Conservation (phyloP, 768 basidiomycete species). For the Sarcodon sp. region DNA sequence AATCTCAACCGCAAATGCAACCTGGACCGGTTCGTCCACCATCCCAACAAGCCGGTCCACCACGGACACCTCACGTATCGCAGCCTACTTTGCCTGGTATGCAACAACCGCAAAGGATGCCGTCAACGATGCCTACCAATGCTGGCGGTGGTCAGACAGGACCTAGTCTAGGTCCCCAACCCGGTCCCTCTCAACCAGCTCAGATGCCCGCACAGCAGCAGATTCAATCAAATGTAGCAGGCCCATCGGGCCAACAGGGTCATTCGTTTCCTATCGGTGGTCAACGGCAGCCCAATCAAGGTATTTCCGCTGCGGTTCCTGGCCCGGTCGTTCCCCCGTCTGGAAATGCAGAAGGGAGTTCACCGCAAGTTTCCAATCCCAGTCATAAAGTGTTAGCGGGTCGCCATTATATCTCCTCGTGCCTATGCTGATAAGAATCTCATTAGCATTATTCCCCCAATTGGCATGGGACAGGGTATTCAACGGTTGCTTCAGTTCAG, state of each 20-base stretch:
- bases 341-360: not conserved
- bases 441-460: no score
- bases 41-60: constrained; percentile 30
- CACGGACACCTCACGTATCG: constrained; percentile 32
- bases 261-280: not conserved
- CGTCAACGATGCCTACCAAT: constrained; percentile 5
- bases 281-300: not conserved
- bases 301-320: not conserved
- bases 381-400: no score
- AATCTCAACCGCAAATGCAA: constrained; percentile 41
- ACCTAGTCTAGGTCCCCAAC: not conserved
- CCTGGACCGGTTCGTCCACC: constrained; percentile 14
- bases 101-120: constrained; percentile 8
- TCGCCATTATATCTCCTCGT: no score
- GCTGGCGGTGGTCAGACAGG: not conserved
- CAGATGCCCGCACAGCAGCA: constrained; percentile 15
- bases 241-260: not conserved
- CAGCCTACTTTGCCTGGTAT: constrained; percentile 21
- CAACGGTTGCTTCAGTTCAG: constrained; percentile 60
- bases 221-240: not conserved
- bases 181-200: constrained; percentile 16
- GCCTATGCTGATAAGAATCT: no score
- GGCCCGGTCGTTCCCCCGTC: not conserved
- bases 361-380: not conserved
- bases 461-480: constrained; percentile 42